Percentiles rank a stretch among this genome's conserved stretches.
phyloP scores from a whole-genome alignment of 306 rosid genomes.

The Morella rubra region DNA sequence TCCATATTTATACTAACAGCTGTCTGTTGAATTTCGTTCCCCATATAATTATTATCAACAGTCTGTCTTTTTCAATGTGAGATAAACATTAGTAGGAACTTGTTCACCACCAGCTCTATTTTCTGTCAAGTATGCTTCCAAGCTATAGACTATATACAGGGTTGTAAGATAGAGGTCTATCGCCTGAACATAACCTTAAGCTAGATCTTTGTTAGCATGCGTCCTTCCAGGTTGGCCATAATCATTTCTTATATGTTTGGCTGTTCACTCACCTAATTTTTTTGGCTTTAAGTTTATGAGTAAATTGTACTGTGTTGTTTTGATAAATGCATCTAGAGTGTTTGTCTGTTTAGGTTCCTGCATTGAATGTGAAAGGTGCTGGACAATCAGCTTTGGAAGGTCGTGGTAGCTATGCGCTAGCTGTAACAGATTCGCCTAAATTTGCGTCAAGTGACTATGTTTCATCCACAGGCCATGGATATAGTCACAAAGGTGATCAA shows the following conservation, averaged over 20 bases:
- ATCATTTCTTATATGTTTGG: neutral
- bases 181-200: constrained; percentile 6
- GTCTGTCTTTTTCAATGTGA: neutral
- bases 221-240: neutral
- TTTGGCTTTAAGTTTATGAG: neutral
- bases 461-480: constrained; percentile 71
- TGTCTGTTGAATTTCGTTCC: constrained; percentile 7
- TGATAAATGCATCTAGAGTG: neutral
- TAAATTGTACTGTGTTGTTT: neutral
- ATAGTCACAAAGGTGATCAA: constrained; percentile 74
- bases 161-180: neutral
- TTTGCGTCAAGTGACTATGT: constrained; percentile 76
- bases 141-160: constrained; percentile 1
- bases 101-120: neutral
- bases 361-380: constrained; percentile 61
- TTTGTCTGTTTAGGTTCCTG: constrained; percentile 48
- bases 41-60: neutral
- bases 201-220: neutral
- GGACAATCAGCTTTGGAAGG: constrained; percentile 73
- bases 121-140: neutral
- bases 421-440: constrained; percentile 79
- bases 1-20: neutral
- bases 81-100: neutral
- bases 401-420: constrained; percentile 68
- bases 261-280: neutral